These are phyloP conservation scores for Pleurotus giganteus DNA, from an alignment of 768 basidiomycete species.

Conservation along the genomic window DNA sequence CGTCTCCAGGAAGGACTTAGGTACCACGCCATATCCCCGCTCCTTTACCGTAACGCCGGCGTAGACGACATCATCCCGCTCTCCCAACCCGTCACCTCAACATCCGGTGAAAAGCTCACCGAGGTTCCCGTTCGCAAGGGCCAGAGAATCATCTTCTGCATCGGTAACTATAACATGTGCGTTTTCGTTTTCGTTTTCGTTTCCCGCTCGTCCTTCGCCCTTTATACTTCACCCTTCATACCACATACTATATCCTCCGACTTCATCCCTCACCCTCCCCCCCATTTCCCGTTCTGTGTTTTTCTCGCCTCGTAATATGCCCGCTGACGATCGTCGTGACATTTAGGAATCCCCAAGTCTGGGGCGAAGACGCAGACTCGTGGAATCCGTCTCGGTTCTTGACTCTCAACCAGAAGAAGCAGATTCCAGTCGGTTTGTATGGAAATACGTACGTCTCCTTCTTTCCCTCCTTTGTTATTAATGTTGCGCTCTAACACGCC, in stretches of 20 bases:
- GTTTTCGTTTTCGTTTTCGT: neutral
- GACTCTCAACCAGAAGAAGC: conserved; percentile 20
- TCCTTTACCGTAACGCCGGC: conserved; percentile 12
- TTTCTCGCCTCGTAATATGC: no score
- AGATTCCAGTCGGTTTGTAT: conserved; percentile 27
- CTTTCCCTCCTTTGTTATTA: neutral
- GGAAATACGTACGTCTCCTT: conserved; percentile 28
- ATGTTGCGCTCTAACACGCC: neutral
- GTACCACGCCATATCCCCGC: conserved; percentile 23
- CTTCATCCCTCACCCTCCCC: no score
- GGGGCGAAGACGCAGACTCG: conserved; percentile 37
- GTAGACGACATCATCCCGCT: conserved; percentile 35
- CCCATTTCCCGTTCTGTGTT: no score
- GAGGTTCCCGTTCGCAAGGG: conserved; percentile 40
- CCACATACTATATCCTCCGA: no score
- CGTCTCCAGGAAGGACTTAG: conserved; percentile 35
- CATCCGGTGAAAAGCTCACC: conserved; percentile 29
- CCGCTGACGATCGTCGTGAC: no score
- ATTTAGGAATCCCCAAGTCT: no score
- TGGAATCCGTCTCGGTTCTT: conserved; percentile 45
- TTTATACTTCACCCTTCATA: no score
- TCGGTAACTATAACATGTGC: conserved; percentile 14
- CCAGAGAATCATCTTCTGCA: conserved; percentile 36
- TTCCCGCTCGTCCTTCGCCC: no score
- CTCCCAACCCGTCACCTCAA: conserved; percentile 35